Conservation (phyloP, 192 early-diverging fungal genomes). For the Geosiphon pyriformis region DNA sequence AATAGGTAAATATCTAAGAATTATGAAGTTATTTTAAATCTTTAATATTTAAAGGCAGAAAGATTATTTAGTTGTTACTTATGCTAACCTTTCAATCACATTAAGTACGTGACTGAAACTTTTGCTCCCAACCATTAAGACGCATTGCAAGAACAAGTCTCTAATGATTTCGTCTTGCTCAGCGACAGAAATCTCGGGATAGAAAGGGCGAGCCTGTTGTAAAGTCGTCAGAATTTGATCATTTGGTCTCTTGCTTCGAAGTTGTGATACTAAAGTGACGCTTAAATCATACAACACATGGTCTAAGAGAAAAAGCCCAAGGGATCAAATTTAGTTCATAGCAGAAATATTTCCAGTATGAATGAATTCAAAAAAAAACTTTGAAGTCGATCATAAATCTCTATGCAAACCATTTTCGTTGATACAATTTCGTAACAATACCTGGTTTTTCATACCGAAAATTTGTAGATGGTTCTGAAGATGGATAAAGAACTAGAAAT, state of each 20-base stretch:
- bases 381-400: background rate
- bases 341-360: too few relatives aligned
- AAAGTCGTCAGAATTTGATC: constrained; percentile 43
- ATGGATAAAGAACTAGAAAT: constrained; percentile 53
- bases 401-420: background rate
- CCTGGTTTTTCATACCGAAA: constrained; percentile 65
- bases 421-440: constrained; percentile 9
- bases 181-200: constrained; percentile 26
- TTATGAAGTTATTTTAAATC: background rate
- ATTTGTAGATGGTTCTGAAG: constrained; percentile 58
- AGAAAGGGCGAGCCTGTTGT: constrained; percentile 35
- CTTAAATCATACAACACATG: constrained; percentile 40
- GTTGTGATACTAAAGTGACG: constrained; percentile 35
- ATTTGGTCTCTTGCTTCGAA: constrained; percentile 41
- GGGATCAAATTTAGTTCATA: too few relatives aligned
- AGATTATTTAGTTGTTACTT: too few relatives aligned
- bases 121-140: constrained; percentile 85
- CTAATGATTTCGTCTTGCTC: constrained; percentile 55
- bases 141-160: constrained; percentile 74
- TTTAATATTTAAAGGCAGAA: too few relatives aligned
- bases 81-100: constrained; percentile 82
- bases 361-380: too few relatives aligned
- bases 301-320: constrained; percentile 17
- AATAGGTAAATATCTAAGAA: constrained; percentile 54
- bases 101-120: constrained; percentile 91